Conservation (phyloP, 2,329 filamentous ascomycete genomes). For the Corinectria fuckeliana region DNA sequence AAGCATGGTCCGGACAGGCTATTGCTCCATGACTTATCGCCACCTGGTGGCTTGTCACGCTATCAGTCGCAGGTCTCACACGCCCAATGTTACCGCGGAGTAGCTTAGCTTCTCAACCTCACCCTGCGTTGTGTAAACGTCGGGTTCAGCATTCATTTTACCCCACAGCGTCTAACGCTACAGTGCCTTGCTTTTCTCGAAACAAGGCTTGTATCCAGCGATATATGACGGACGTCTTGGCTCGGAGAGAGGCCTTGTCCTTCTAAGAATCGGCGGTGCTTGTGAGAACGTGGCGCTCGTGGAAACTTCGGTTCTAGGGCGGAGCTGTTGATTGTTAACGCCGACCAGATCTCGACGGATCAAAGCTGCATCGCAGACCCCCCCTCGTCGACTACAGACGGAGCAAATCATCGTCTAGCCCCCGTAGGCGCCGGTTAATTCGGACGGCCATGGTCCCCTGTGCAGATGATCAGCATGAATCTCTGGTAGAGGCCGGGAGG, state of each 20-base stretch:
- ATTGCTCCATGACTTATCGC: constrained; percentile 8
- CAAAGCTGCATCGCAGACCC: constrained; percentile 10
- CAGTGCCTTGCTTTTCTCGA: constrained; percentile 1
- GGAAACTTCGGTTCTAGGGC: neutral
- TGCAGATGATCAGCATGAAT: constrained; percentile 15
- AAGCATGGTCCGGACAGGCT: constrained; percentile 9
- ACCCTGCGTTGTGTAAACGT: neutral
- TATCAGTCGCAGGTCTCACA: constrained; percentile 11
- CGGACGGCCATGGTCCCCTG: constrained; percentile 2
- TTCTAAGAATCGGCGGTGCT: neutral
- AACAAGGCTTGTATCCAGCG: constrained; percentile 6
- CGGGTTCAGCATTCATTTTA: neutral
- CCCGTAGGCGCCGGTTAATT: neutral
- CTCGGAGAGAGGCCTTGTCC: neutral
- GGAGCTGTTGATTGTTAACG: constrained; percentile 14
- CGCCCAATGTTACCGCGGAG: constrained; percentile 1
- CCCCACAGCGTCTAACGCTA: constrained; percentile 10
- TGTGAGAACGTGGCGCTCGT: constrained; percentile 12
- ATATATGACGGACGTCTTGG: neutral
- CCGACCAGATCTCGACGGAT: constrained; percentile 12
- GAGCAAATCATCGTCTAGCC: neutral
- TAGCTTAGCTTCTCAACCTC: neutral
- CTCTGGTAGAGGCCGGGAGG: constrained; percentile 20
- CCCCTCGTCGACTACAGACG: neutral
- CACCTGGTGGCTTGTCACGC: constrained; percentile 10